Evolutionary conservation across 768 basidiomycete genomes (phyloP), one percentile per base, ranked within the genome.

Genomic region (Coprinopsis strossmayeri): DNA sequence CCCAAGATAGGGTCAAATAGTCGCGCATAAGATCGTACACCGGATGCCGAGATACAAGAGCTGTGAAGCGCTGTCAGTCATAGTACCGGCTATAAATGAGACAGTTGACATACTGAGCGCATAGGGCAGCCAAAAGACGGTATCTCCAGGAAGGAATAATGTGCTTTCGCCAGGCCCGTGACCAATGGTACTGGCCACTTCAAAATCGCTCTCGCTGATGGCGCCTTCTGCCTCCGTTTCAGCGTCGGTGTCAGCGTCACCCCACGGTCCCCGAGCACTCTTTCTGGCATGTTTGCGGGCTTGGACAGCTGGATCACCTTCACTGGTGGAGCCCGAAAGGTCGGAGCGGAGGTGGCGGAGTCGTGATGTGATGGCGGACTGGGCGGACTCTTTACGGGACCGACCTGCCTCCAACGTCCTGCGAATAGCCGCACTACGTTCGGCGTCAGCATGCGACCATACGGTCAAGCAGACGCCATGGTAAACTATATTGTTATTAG

Each of bases 1-100:
- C 91, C 91, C 91, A 94, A 2, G 87, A 90, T 38, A 96, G 81
- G n/a, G 92, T 92, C 37, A 98, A 78, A 60, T 90, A 94, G 67
- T 98, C 94, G 46, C 88, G 79, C 87, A 97, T 91, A 48, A 95
- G 74, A 61, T 94, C 91, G 67, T 94, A 96, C 55, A 96, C 89
- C 0, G 93, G 93, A 63, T 90, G 88, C 20, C 90, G 83, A 41
- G 93, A 95, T 24, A 93, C 91, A 59, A 91, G 75, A 13, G 86
- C 88, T 89, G n/a, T n/a, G 55, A n/a, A 41, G 24, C 11, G 3
- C 23, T 44, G 48, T 40, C 38, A 46, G 23, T 18, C 21, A 10
- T 4, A 25, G 1, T 15, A 11, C 53, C 37, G 27, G 56, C 23
- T 62, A 41, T 41, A 5, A 51, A 41, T 23, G 17, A 43, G 37